Evolutionary conservation across 495 filamentous ascomycete species (phyloP), one percentile per base, ranked within the genome.

Genomic region (Neurospora intermedia): DNA sequence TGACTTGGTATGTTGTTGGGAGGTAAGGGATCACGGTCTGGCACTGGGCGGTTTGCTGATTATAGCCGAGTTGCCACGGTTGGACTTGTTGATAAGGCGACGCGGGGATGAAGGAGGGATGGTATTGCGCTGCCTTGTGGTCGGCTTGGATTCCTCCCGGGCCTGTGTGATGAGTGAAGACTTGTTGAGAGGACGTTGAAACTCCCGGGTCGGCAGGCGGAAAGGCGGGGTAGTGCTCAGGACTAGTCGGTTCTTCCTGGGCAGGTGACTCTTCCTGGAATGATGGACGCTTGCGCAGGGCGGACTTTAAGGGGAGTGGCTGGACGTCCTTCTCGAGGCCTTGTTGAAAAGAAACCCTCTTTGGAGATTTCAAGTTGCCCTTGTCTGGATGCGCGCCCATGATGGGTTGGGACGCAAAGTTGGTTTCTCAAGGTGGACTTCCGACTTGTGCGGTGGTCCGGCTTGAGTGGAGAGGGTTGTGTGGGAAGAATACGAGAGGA

Each of bases 11-110:
- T 6, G 40, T 39, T 20, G 43, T 43, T 9, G 70, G 70, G 9
- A 59, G 23, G 23, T 41, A 41, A 46, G 70, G 43, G 43, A 48
- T 48, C 70, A 74, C 69, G 45, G 39, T 76, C 46, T 76, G 73
- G 27, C 54, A 66, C 54, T 31, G 54, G 54, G 54, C 54, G 23
- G 54, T 38, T 66, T 66, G 54, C 54, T 66, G 54, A 27, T 66
- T 66, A 15, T 66, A 66, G 54, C 54, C 54, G 54, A 35, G 54
- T 10, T 66, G 54, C 54, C 54, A 66, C 13, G 54, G 27, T 35
- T 66, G 54, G 6, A 66, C 13, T 35, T 66, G 54, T 35, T 66
- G 54, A 66, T 31, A 66, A 4, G 54, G 54, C 16, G 23, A 9
- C 54, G 54, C 54, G 54, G 54, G 54, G 54, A 66, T 2, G 54